phyloP scores from a whole-genome alignment of 331 rosid genomes.

The Telfairia occidentalis region DNA sequence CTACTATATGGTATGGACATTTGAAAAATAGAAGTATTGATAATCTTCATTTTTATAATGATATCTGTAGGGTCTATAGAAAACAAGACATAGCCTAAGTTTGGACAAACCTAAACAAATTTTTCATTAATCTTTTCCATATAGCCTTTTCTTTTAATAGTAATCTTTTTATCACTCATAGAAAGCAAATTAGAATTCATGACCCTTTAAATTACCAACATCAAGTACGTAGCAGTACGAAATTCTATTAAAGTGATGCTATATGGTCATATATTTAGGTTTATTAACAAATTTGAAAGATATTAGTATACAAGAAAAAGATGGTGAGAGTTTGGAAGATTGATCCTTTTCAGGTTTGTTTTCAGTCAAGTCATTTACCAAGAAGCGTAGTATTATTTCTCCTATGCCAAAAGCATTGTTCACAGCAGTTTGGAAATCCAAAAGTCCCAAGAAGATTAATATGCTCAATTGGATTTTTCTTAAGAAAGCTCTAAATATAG shows the following conservation, averaged over 20 bases:
- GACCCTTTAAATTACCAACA: not conserved
- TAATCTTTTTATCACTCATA: not conserved
- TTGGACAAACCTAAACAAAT: not conserved
- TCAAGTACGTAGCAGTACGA: not conserved
- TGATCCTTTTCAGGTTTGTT: not conserved
- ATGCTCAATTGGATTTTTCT: not conserved
- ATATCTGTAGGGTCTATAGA: not conserved
- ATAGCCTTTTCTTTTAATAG: not conserved
- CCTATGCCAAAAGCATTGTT: not conserved
- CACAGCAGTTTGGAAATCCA: not conserved
- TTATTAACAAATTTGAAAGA: not conserved
- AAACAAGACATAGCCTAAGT: not conserved
- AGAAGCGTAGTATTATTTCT: not conserved
- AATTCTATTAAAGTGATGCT: not conserved
- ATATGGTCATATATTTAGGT: not conserved
- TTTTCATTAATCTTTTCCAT: not conserved
- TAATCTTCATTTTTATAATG: not conserved
- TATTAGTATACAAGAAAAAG: not conserved
- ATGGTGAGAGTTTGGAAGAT: not conserved
- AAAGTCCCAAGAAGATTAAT: not conserved
- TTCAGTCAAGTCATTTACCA: not conserved
- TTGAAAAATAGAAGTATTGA: not conserved
- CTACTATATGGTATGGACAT: not conserved
- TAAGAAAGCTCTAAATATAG: not conserved
- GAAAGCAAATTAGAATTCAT: not conserved